Evolutionary conservation across 2,329 filamentous ascomycete species (phyloP).

Genomic region (Fusarium pseudoanthophilum): DNA sequence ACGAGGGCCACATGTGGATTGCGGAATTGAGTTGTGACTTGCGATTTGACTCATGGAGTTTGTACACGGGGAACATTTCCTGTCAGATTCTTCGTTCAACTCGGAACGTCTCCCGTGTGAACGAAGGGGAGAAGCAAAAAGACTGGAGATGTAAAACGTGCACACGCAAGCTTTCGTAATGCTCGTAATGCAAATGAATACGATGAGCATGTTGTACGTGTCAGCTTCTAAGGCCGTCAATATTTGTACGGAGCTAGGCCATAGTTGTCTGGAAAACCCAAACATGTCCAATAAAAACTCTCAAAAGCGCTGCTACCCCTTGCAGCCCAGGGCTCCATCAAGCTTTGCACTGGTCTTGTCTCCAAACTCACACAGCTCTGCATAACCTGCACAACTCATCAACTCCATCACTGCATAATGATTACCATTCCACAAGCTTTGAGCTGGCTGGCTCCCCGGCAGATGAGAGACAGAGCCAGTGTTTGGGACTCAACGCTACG

Average conservation of each 20-base stretch:
- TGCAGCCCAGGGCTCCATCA: constrained; percentile 8
- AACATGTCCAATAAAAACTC: constrained; percentile 22
- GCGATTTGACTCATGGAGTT: constrained; percentile 5
- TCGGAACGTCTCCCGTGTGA: constrained; percentile 26
- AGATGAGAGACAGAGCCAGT: constrained; percentile 42
- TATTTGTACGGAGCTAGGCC: not conserved
- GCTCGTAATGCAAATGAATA: constrained; percentile 14
- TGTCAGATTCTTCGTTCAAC: not conserved
- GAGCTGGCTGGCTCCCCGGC: constrained; percentile 30
- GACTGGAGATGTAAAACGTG: constrained; percentile 25
- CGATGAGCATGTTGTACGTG: constrained; percentile 7
- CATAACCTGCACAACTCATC: constrained; percentile 32
- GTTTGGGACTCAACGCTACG: constrained; percentile 42
- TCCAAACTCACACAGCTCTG: not conserved
- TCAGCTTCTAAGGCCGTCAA: not conserved
- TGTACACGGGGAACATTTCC: constrained; percentile 8
- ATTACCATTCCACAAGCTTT: constrained; percentile 27
- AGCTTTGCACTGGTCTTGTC: not conserved
- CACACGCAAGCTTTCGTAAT: constrained; percentile 34
- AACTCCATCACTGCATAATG: constrained; percentile 12
- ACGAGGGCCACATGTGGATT: not conserved
- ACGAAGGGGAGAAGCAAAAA: constrained; percentile 19
- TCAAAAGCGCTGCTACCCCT: constrained; percentile 5
- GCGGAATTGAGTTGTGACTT: not conserved
- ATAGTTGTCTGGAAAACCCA: not conserved